These are phyloP conservation scores for Heliophila coronopifolia DNA, from an alignment of 441 rosid genomes.

Conservation along the genomic window DNA sequence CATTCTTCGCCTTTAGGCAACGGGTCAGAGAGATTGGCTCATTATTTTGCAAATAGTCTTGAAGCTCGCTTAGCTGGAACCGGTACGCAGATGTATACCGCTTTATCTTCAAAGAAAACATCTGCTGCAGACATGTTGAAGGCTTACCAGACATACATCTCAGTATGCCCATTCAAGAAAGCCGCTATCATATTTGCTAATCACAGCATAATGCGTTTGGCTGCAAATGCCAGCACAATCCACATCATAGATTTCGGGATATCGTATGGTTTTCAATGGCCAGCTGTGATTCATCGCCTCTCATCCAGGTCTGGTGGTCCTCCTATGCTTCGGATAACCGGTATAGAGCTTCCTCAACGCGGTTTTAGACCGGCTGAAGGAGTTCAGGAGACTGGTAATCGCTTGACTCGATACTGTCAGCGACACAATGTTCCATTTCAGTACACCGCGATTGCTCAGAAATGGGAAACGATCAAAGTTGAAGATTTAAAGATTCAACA, in stretches of 20 bases:
- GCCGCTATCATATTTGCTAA: conserved; percentile 35
- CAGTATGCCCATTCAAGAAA: conserved; percentile 39
- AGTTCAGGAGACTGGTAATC: conserved; percentile 49
- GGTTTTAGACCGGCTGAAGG: conserved; percentile 56
- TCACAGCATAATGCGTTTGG: conserved; percentile 25
- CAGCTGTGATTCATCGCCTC: conserved; percentile 37
- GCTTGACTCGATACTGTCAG: conserved; percentile 37
- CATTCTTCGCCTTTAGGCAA: conserved; percentile 69
- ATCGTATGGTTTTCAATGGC: conserved; percentile 59
- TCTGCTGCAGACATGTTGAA: conserved; percentile 63
- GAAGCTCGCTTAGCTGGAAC: conserved; percentile 75
- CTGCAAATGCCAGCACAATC: conserved; percentile 30
- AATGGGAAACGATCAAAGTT: conserved; percentile 56
- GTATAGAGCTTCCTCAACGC: conserved; percentile 46
- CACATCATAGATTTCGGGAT: conserved; percentile 78
- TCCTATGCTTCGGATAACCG: conserved; percentile 48
- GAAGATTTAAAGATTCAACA: conserved; percentile 56
- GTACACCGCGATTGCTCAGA: conserved; percentile 47
- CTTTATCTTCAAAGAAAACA: conserved; percentile 39
- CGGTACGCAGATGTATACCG: conserved; percentile 51
- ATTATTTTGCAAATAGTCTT: conserved; percentile 65
- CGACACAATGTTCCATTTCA: conserved; percentile 42
- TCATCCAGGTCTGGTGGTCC: conserved; percentile 31
- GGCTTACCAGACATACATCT: conserved; percentile 42
- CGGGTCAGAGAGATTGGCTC: conserved; percentile 79